These are phyloP conservation scores for Diplocarpon rosae DNA, from an alignment of 2,329 filamentous ascomycete species.

Conservation along the genomic window DNA sequence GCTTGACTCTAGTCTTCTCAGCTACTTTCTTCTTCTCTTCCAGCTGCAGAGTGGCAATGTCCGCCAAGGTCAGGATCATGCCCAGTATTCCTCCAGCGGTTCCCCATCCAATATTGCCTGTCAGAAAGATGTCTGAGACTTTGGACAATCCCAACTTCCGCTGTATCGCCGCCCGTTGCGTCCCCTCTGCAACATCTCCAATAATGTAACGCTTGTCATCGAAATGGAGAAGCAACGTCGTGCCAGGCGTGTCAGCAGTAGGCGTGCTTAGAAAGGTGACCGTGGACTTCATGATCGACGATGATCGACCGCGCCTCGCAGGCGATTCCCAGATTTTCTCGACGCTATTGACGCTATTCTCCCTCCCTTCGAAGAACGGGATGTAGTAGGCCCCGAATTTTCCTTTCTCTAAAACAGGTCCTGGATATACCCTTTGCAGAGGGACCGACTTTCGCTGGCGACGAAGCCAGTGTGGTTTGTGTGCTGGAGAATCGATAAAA, in stretches of 20 bases:
- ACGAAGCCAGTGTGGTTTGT: neutral
- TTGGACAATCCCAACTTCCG: constrained; percentile 53
- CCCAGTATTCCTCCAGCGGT: constrained; percentile 75
- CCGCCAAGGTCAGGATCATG: constrained; percentile 73
- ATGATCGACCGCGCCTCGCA: neutral
- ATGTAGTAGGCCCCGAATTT: constrained; percentile 3
- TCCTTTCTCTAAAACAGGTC: constrained; percentile 1
- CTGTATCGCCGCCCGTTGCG: constrained; percentile 57
- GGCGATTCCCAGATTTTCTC: neutral
- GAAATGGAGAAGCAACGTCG: constrained; percentile 66
- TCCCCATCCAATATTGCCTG: constrained; percentile 64
- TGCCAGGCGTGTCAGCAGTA: constrained; percentile 79
- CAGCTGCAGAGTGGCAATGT: constrained; percentile 41
- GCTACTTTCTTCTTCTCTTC: constrained; percentile 32
- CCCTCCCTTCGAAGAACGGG: constrained; percentile 4
- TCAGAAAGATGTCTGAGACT: constrained; percentile 70
- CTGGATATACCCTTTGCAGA: constrained; percentile 7
- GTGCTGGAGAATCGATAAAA: neutral
- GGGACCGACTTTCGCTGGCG: neutral
- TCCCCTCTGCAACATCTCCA: constrained; percentile 72
- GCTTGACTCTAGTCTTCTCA: constrained; percentile 26
- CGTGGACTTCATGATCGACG: constrained; percentile 53
- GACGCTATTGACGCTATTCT: constrained; percentile 3
- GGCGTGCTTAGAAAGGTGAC: constrained; percentile 72
- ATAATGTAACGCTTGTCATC: constrained; percentile 77